Evolutionary conservation across 1,284 basidiomycete genomes (phyloP).

Genomic region (Phlebopus sp.): DNA sequence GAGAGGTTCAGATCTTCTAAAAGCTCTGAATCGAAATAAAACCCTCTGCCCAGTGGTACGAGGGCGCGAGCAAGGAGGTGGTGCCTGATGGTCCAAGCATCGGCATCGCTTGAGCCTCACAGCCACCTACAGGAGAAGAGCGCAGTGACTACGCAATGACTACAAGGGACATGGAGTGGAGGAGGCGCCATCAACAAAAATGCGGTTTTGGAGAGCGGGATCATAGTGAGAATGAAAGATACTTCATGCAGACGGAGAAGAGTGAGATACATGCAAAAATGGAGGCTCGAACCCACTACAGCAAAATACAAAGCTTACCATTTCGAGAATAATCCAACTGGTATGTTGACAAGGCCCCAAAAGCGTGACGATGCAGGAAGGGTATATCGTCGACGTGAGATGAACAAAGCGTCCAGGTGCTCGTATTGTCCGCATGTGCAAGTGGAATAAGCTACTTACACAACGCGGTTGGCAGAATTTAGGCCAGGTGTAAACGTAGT

Average conservation of each 20-base stretch:
- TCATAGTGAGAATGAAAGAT: too few species aligned
- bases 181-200: too few species aligned
- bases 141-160: neutral
- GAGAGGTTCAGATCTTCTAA: neutral
- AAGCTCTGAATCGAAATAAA: neutral
- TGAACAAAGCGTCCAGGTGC: too few species aligned
- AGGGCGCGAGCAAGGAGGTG: constrained; percentile 18
- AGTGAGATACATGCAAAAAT: neutral
- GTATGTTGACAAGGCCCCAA: neutral
- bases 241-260: neutral
- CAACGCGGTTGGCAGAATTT: too few species aligned
- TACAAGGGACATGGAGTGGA: neutral
- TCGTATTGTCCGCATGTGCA: too few species aligned
- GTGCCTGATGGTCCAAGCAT: constrained; percentile 14
- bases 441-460: too few species aligned
- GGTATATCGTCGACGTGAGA: neutral
- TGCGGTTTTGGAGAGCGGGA: too few species aligned
- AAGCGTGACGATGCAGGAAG: neutral
- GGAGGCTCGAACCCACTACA: constrained; percentile 6
- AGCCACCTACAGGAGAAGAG: constrained; percentile 11
- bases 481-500: too few species aligned
- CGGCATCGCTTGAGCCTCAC: constrained; percentile 22
- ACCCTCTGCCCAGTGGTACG: neutral
- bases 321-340: constrained; percentile 19
- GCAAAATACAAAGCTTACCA: constrained; percentile 19